Evolutionary conservation across 1,284 basidiomycete species (phyloP), one percentile per base, ranked within the genome.

Genomic region (Naganishia sp.): DNA sequence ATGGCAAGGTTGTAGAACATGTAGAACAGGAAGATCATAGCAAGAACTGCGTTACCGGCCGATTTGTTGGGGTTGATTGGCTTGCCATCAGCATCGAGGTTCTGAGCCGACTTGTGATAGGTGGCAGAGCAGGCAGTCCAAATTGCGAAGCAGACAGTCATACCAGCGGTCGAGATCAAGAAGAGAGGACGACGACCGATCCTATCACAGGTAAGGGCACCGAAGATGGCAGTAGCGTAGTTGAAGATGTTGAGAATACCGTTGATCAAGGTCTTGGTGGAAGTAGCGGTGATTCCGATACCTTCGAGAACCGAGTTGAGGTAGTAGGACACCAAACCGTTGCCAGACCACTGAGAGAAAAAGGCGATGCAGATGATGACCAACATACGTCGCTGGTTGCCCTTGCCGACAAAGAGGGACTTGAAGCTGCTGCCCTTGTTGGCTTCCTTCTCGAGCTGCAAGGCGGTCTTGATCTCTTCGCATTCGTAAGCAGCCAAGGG

Each of bases 61-160:
- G 65, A 50, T 33, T 31, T 54, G 49, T 71, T 61, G 44, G 70
- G 65, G 48, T 63, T 54, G 13, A 59, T 21, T 2, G 28, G 33
- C 25, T 42, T 45, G 13, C 56, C 69, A 16, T 66, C 52, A 10
- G 56, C 44, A 42, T 64, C 59, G 23, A 67, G 52, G 18, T 68
- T 67, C 2, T 86, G 84, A 2, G 77, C 74, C 6, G 77, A 65
- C 44, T 56, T 52, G n/a, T 82, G 81, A 75, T 84, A 91, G 57
- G 84, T 74, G 0, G 87, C 86, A 21, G 86, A 86, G 77, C 86
- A 87, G 64, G 87, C 83, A 0, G 90, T 90, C 81, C 90, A 88
- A 67, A 87, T 75, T 44, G 79, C 82, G 69, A 75, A 75, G 81
- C 87, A 90, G 77, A 90, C 55, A 23, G 85, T 75, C 88, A 92